Conservation (phyloP, 108 stramenopile species). For the Licmophora abbreviata region DNA sequence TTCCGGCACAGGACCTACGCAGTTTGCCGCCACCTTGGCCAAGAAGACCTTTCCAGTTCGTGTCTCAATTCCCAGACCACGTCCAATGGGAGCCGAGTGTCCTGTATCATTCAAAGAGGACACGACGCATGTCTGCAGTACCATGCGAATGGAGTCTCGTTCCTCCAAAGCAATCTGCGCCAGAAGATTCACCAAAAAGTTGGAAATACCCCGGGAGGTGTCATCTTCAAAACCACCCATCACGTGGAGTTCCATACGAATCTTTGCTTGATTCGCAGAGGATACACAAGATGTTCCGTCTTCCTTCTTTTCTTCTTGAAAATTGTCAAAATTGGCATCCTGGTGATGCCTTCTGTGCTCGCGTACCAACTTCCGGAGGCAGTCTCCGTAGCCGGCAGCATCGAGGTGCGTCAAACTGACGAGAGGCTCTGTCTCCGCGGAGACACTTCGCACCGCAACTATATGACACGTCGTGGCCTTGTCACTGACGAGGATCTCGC, state of each 20-base stretch:
- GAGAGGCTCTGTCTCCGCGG: slow-evolving; percentile 12
- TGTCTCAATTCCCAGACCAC: slow-evolving; percentile 59
- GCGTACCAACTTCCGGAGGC: slow-evolving; percentile 45
- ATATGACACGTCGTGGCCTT: slow-evolving; percentile 84
- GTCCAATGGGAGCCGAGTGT: slow-evolving; percentile 43
- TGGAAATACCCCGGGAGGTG: slow-evolving; percentile 37
- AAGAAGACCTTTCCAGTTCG: slow-evolving; percentile 48
- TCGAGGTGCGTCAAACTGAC: slow-evolving; percentile 66
- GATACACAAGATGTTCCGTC: background rate
- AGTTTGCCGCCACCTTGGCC: slow-evolving; percentile 27
- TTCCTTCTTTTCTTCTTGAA: slow-evolving; percentile 13
- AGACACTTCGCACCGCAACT: slow-evolving; percentile 53
- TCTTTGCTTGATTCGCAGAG: background rate
- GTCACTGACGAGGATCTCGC: slow-evolving; percentile 52
- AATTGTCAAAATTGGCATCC: background rate
- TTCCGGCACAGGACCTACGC: slow-evolving; percentile 36
- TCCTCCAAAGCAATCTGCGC: slow-evolving; percentile 36
- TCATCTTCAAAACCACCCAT: slow-evolving; percentile 64
- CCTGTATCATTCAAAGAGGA: slow-evolving; percentile 47
- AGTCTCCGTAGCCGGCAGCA: slow-evolving; percentile 42
- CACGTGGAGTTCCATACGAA: slow-evolving; percentile 66
- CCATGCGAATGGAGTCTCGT: slow-evolving; percentile 24
- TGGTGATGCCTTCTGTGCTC: slow-evolving; percentile 52
- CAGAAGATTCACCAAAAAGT: slow-evolving; percentile 44
- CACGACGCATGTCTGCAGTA: slow-evolving; percentile 58